Percentiles rank a stretch among this genome's conserved stretches.
These are phyloP conservation scores for Petunia hybrid DNA, from an alignment of 305 asterid species.

Conservation along the genomic window DNA sequence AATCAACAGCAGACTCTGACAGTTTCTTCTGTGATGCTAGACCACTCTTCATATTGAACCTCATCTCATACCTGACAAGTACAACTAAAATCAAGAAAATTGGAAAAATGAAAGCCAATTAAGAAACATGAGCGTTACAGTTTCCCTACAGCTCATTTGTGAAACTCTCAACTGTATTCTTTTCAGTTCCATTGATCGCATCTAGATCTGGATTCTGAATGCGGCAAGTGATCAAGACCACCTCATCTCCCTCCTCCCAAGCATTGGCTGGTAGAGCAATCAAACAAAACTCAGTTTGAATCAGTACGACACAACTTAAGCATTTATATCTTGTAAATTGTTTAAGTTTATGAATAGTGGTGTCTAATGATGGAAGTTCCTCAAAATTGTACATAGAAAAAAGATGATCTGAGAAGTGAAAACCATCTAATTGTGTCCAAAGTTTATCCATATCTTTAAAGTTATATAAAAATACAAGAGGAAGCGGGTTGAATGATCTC, in stretches of 20 bases:
- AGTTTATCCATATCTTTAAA: constrained; percentile 20
- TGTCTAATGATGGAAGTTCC: constrained; percentile 1
- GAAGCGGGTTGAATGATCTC: constrained; percentile 8
- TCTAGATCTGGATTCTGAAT: constrained; percentile 78
- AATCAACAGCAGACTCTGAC: constrained; percentile 82
- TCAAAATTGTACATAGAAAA: not conserved
- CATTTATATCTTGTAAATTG: not conserved
- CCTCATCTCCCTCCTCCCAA: constrained; percentile 99
- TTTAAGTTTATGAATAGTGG: not conserved
- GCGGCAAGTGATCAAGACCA: constrained; percentile 90
- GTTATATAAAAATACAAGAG: not conserved
- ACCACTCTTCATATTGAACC: constrained; percentile 89
- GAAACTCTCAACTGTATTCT: constrained; percentile 62
- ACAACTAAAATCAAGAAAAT: not conserved
- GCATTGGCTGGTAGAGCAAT: constrained; percentile 72
- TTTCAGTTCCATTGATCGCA: constrained; percentile 61
- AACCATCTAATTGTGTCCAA: constrained; percentile 20
- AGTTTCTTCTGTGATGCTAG: constrained; percentile 82
- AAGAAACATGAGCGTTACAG: constrained; percentile 20
- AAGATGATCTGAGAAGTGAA: constrained; percentile 26
- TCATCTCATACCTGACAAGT: constrained; percentile 87
- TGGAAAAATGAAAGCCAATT: constrained; percentile 24
- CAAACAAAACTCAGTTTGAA: constrained; percentile 25
- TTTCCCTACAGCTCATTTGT: constrained; percentile 77
- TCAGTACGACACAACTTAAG: not conserved